A percentile compares a stretch with the other conserved stretches of the same genome.
These are phyloP conservation scores for Aureobasidium sp. DNA, from an alignment of 2,329 filamentous ascomycete genomes.

Conservation along the genomic window DNA sequence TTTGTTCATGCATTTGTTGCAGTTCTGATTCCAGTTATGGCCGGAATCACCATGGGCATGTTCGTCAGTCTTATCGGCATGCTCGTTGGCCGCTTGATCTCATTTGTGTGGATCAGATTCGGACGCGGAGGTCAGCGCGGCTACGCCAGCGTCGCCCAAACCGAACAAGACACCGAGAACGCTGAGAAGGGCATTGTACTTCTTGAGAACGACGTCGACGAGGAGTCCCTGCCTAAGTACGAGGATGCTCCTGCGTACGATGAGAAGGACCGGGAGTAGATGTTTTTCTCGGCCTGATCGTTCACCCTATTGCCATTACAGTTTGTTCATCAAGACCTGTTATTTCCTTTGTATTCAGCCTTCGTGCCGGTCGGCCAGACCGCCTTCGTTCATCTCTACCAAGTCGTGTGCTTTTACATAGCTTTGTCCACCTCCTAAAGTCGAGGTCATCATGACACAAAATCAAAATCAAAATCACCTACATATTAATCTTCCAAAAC, in stretches of 20 bases:
- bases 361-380: background rate
- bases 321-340: background rate
- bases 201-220: slow-evolving; percentile 14
- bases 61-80: slow-evolving; percentile 59
- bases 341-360: background rate
- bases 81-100: slow-evolving; percentile 53
- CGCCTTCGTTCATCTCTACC: background rate
- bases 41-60: slow-evolving; percentile 61
- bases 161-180: slow-evolving; percentile 16
- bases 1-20: slow-evolving; percentile 49
- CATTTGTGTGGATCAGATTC: slow-evolving; percentile 50
- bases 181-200: slow-evolving; percentile 14
- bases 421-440: background rate
- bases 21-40: slow-evolving; percentile 57
- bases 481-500: no score
- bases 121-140: slow-evolving; percentile 36
- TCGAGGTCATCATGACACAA: background rate
- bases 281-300: background rate
- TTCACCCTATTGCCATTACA: background rate
- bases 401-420: background rate
- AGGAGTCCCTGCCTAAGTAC: slow-evolving; percentile 23
- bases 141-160: slow-evolving; percentile 21
- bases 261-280: slow-evolving; percentile 16
- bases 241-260: slow-evolving; percentile 28
- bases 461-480: background rate